A percentile compares a stretch with the other conserved stretches of the same genome.
phyloP scores from a whole-genome alignment of 768 basidiomycete genomes.

The Lactarius tabidus region DNA sequence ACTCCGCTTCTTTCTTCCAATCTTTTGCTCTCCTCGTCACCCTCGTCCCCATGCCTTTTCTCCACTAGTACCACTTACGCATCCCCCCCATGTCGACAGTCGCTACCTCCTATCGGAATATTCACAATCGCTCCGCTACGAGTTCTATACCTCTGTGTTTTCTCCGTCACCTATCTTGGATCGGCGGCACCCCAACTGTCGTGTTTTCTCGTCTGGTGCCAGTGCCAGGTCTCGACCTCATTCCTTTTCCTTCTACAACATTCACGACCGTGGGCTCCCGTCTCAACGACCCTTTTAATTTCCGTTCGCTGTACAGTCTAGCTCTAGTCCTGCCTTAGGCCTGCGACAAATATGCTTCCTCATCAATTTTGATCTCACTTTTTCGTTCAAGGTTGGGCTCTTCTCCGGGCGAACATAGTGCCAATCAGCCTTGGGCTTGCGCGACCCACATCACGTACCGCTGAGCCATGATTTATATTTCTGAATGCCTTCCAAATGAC shows the following conservation, averaged over 20 bases:
- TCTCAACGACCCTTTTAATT: too few species aligned
- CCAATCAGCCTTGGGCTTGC: constrained; percentile 17
- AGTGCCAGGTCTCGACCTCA: neutral
- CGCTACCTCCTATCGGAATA: constrained; percentile 24
- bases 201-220: neutral
- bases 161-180: neutral
- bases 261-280: neutral
- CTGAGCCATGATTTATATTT: constrained; percentile 17
- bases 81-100: constrained; percentile 24
- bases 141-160: constrained; percentile 9
- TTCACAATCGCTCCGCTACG: constrained; percentile 15
- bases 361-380: constrained; percentile 5
- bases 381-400: constrained; percentile 16
- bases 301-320: neutral
- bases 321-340: neutral
- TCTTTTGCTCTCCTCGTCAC: constrained; percentile 21
- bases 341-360: neutral
- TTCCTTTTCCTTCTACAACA: neutral
- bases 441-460: constrained; percentile 18
- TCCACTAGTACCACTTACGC: constrained; percentile 3
- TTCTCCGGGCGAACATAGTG: constrained; percentile 21
- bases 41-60: constrained; percentile 6
- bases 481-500: constrained; percentile 19
- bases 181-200: constrained; percentile 9
- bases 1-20: constrained; percentile 20